These are phyloP conservation scores for Coemansia sp. DNA, from an alignment of 192 early-diverging fungal genomes.

Conservation along the genomic window DNA sequence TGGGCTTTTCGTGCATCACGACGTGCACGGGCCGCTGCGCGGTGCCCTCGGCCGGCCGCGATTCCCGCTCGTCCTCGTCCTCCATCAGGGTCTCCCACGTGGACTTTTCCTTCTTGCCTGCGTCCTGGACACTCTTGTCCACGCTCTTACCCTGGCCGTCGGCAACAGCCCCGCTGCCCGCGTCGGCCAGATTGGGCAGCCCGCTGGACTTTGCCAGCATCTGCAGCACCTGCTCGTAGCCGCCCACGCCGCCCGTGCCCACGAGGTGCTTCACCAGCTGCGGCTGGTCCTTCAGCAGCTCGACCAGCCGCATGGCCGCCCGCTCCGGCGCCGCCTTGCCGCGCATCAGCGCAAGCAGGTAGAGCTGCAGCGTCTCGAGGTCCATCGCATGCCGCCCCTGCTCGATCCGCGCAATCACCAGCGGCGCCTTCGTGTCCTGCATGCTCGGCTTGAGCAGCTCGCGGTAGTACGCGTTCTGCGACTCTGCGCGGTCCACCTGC, in stretches of 20 bases:
- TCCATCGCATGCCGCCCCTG: slow-evolving; percentile 38
- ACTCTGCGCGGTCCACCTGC: slow-evolving; percentile 11
- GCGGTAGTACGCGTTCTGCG: slow-evolving; percentile 48
- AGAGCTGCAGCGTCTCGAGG: slow-evolving; percentile 42
- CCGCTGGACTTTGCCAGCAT: slow-evolving; percentile 35
- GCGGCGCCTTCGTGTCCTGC: slow-evolving; percentile 25
- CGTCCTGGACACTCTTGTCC: neutral
- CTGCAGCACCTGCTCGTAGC: slow-evolving; percentile 44
- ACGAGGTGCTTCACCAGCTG: slow-evolving; percentile 36
- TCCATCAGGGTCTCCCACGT: slow-evolving; percentile 1
- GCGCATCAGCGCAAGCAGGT: slow-evolving; percentile 47
- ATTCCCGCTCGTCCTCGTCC: neutral
- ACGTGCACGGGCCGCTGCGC: slow-evolving; percentile 35
- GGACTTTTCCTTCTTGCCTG: neutral
- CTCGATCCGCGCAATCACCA: slow-evolving; percentile 46
- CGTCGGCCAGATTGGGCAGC: neutral
- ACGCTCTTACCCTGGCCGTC: neutral
- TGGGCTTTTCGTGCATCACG: slow-evolving; percentile 30
- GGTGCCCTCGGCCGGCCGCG: slow-evolving; percentile 11
- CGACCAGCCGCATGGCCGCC: slow-evolving; percentile 44
- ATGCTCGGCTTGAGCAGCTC: slow-evolving; percentile 41
- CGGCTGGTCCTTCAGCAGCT: slow-evolving; percentile 38
- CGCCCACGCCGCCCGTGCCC: slow-evolving; percentile 18
- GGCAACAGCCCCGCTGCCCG: neutral
- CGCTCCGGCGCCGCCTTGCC: slow-evolving; percentile 34